These are phyloP conservation scores for Blastobotrys peoriensis DNA, from an alignment of 805 yeast genomes.

Conservation along the genomic window DNA sequence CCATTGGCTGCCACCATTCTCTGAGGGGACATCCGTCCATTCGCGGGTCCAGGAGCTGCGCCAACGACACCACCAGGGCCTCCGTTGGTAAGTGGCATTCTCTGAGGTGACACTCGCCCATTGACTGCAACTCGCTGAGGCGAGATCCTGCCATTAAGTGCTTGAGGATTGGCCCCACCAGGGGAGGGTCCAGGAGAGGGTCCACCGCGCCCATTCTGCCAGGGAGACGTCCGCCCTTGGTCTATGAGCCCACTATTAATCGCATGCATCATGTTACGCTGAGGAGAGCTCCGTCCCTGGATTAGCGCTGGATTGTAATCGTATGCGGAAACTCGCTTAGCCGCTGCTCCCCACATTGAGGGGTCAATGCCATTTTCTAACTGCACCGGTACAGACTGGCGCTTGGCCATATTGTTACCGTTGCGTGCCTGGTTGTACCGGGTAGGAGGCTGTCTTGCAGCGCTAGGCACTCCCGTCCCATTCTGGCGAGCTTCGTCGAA, in stretches of 20 bases:
- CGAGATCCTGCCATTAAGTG: neutral
- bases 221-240: neutral
- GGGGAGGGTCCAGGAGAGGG: neutral
- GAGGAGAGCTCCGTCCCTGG: neutral
- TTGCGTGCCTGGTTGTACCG: constrained; percentile 3
- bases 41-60: too few species aligned
- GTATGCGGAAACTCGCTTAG: neutral
- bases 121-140: neutral
- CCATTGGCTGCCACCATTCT: too few species aligned
- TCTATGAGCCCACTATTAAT: neutral
- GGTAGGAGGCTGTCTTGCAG: neutral
- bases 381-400: constrained; percentile 8
- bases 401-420: constrained; percentile 1
- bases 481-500: neutral
- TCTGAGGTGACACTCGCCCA: too few species aligned
- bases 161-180: neutral
- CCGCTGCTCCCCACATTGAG: neutral
- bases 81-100: too few species aligned
- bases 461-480: neutral
- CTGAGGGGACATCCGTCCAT: too few species aligned
- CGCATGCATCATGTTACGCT: neutral
- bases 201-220: neutral
- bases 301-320: neutral
- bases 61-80: too few species aligned
- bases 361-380: neutral